Evolutionary conservation across 2,329 filamentous ascomycete genomes (phyloP), one percentile per base, ranked within the genome.

Genomic region (Ramularia collo-cygni): DNA sequence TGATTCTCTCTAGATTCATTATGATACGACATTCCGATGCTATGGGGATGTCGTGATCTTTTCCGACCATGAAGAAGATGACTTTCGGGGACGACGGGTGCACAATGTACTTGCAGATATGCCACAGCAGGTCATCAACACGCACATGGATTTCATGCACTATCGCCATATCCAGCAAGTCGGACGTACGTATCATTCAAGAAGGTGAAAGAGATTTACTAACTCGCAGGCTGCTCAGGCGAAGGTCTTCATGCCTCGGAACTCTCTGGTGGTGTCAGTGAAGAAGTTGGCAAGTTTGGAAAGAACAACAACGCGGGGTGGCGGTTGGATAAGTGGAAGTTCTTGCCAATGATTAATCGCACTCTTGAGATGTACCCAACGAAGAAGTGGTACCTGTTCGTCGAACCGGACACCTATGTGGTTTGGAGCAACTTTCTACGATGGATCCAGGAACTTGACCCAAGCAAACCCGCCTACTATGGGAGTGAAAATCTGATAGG

Each of bases 371-470:
- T 62, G 36, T 51, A 59, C 27, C 68, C 69, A 2, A 58, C 73
- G 17, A 68, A 70, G 31, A 72, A 71, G 39, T 79, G 75, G 75
- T 79, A 69, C 44, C 61, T 76, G 40, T 79, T 79, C 54, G 68
- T 76, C 33, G 75, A 78, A 48, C 69, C 72, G 0, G 76, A 79
- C 52, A 77, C 74, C 0, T 78, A 75, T 47, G 56, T 77, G 28
- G 62, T 74, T 8, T 74, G 74, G 64, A 60, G 66, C 24, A 75
- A 73, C 21, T 49, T 78, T 28, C 52, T 76, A 12, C 58, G 65
- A 16, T 79, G 73, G 72, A 63, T 79, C 15, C 60, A 62, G 13
- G 61, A 66, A 15, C 68, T 74, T 46, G 68, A 79, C 52, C 48
- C 68, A 2, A 56, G 54, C 2, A 55, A 71, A 43, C 68, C 70